phyloP scores from a whole-genome alignment of 164 flowering plant species.

The Piper betle region DNA sequence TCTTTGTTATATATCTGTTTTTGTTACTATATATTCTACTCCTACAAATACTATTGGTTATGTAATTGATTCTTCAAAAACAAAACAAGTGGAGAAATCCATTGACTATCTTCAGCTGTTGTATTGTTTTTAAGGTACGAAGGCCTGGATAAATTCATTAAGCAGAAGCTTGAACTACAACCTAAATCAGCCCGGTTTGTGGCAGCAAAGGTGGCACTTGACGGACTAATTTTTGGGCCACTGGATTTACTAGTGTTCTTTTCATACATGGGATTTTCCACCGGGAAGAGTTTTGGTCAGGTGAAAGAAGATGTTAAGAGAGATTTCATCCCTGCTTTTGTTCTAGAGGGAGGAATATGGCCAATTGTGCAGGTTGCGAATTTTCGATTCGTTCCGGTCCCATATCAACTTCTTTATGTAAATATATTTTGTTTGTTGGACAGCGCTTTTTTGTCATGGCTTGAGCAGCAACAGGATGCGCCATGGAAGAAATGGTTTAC shows the following conservation, averaged over 20 bases:
- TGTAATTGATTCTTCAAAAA: too few species aligned
- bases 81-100: not conserved
- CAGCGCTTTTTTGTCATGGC: conserved; percentile 69
- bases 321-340: conserved; percentile 70
- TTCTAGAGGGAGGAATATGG: conserved; percentile 74
- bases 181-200: conserved; percentile 68
- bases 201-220: conserved; percentile 63
- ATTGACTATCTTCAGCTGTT: conserved; percentile 1
- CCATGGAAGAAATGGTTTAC: conserved; percentile 37
- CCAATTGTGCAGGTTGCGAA: conserved; percentile 70
- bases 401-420: conserved; percentile 83
- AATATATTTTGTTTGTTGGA: conserved; percentile 80
- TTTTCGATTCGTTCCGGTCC: conserved; percentile 69
- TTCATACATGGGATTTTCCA: conserved; percentile 72
- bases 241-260: conserved; percentile 66
- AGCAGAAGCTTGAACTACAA: conserved; percentile 25
- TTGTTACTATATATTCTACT: conserved; percentile 1
- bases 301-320: conserved; percentile 83
- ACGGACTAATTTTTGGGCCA: conserved; percentile 75
- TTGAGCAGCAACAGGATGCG: conserved; percentile 77
- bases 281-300: conserved; percentile 56
- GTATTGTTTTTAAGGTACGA: conserved; percentile 49
- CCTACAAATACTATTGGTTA: too few species aligned
- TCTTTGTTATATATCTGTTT: too few species aligned
- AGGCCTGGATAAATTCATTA: conserved; percentile 61